A percentile compares a stretch with the other conserved stretches of the same genome.
These are phyloP conservation scores for Pseudevernia furfuracea DNA, from an alignment of 495 filamentous ascomycete species.

Conservation along the genomic window DNA sequence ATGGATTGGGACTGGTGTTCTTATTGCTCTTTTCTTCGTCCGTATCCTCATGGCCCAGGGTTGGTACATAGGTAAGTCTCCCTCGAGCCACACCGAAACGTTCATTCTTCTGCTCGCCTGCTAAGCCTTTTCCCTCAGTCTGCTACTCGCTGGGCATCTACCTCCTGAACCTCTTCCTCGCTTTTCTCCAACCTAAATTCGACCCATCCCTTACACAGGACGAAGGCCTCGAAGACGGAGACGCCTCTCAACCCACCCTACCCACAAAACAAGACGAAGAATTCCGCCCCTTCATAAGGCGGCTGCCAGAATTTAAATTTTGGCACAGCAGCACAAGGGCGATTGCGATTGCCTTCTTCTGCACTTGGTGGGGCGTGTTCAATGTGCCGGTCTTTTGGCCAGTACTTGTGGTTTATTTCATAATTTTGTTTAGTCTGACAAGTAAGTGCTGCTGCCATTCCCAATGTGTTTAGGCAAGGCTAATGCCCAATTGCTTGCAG, in stretches of 20 bases:
- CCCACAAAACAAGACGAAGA: conserved; percentile 94
- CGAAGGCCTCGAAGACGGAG: conserved; percentile 91
- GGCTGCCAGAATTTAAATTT: conserved; percentile 98
- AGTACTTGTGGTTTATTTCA: conserved; percentile 94
- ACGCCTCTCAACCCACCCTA: conserved; percentile 54
- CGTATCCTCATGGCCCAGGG: conserved; percentile 87
- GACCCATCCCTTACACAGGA: conserved; percentile 94
- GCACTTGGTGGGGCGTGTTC: conserved; percentile 88
- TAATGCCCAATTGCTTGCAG: conserved; percentile 35
- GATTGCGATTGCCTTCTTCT: conserved; percentile 72
- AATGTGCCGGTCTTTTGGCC: conserved; percentile 99
- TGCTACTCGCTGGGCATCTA: conserved; percentile 98
- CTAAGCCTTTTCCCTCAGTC: conserved; percentile 45
- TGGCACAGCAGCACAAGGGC: conserved; percentile 93
- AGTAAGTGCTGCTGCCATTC: conserved; percentile 50
- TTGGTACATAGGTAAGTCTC: conserved; percentile 88
- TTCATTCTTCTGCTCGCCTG: not conserved
- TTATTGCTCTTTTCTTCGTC: conserved; percentile 73
- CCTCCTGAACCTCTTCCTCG: conserved; percentile 97
- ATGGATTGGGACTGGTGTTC: conserved; percentile 72
- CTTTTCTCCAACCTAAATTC: conserved; percentile 97
- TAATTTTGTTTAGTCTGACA: conserved; percentile 88
- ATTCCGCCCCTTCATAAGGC: conserved; percentile 92
- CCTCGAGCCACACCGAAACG: not conserved
- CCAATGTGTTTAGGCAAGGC: not conserved